phyloP scores from a whole-genome alignment of 2,329 filamentous ascomycete genomes.

The Helminthosporium solani region DNA sequence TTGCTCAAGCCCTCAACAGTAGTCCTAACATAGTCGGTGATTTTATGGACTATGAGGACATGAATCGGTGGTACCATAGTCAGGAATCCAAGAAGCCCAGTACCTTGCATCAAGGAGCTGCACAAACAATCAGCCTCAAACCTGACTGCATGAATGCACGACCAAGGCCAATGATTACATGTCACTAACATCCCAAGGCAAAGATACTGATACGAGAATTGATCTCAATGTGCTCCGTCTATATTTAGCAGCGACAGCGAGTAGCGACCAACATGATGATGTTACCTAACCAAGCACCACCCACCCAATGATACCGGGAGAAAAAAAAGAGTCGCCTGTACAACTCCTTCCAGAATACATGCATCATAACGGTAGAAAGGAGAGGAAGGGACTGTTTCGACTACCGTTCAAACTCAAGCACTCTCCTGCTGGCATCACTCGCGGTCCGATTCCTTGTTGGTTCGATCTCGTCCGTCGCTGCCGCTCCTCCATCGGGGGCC shows the following conservation, averaged over 20 bases:
- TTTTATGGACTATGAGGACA: too few relatives aligned
- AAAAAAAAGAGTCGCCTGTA: not conserved
- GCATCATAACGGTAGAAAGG: not conserved
- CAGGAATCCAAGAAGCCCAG: too few relatives aligned
- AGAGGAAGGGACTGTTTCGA: not conserved
- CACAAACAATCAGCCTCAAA: not conserved
- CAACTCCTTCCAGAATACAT: not conserved
- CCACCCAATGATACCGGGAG: conserved; percentile 12
- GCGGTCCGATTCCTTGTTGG: conserved; percentile 30
- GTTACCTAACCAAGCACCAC: conserved; percentile 4
- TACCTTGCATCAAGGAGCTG: not conserved
- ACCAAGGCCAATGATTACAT: too few relatives aligned
- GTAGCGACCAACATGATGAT: not conserved
- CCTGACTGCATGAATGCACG: not conserved
- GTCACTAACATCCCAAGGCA: too few relatives aligned
- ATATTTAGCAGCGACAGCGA: not conserved
- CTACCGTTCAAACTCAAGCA: conserved; percentile 43
- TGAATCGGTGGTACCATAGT: too few relatives aligned
- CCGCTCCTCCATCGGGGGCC: conserved; percentile 11
- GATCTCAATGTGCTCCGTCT: not conserved
- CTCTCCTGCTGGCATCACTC: conserved; percentile 39
- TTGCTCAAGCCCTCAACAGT: too few relatives aligned
- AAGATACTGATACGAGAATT: not conserved
- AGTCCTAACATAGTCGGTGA: too few relatives aligned
- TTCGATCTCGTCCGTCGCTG: conserved; percentile 25